phyloP scores from a whole-genome alignment of 1,139 yeast species.

The Meyerozyma sp. region DNA sequence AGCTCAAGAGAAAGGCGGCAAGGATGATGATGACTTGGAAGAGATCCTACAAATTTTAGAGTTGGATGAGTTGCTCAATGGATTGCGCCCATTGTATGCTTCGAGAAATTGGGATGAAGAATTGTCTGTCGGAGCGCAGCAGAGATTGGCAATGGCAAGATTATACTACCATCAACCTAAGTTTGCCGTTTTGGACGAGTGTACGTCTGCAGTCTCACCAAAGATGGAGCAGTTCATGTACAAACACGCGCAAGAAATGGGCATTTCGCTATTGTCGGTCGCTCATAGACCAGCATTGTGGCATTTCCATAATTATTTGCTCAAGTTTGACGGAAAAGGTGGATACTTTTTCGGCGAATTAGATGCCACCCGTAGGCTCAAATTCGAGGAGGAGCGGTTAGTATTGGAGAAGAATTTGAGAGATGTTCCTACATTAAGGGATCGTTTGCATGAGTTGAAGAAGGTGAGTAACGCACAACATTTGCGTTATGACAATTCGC shows the following conservation, averaged over 20 bases:
- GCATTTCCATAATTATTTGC: conserved; percentile 81
- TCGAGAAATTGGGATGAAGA: conserved; percentile 86
- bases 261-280: conserved; percentile 81
- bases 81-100: conserved; percentile 50
- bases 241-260: conserved; percentile 71
- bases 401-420: conserved; percentile 59
- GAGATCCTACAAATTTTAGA: conserved; percentile 59
- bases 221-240: conserved; percentile 91
- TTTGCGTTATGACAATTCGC: conserved; percentile 10
- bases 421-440: conserved; percentile 61
- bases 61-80: conserved; percentile 47
- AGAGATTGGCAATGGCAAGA: conserved; percentile 89
- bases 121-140: conserved; percentile 87
- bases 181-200: conserved; percentile 92
- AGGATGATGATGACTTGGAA: conserved; percentile 57
- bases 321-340: conserved; percentile 84
- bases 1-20: conserved; percentile 25
- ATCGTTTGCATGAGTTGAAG: conserved; percentile 54
- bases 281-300: conserved; percentile 90
- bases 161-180: conserved; percentile 86
- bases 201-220: conserved; percentile 90
- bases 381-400: conserved; percentile 67
- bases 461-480: conserved; percentile 47
- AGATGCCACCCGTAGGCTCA: conserved; percentile 63
- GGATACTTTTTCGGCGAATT: conserved; percentile 65